A percentile compares a stretch with the other conserved stretches of the same genome.
Evolutionary conservation across 352 stramenopile species (phyloP).

Genomic region (Globisporangium ultimum): DNA sequence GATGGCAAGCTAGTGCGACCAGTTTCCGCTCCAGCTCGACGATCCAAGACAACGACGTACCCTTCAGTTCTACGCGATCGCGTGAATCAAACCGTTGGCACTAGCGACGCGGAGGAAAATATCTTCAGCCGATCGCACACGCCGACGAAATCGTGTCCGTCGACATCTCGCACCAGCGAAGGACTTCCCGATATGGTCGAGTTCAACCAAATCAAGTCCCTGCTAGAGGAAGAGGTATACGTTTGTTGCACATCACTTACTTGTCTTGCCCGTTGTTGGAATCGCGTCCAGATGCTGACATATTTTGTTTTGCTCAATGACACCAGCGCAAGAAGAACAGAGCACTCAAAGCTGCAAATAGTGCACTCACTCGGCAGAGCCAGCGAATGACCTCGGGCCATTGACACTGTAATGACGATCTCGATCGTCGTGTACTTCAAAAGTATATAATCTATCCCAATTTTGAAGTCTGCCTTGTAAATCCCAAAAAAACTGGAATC

Average conservation of each 20-base stretch:
- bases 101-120: constrained; percentile 6
- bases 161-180: neutral
- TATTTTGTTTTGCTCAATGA: neutral
- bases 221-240: constrained; percentile 34
- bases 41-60: constrained; percentile 51
- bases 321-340: constrained; percentile 43
- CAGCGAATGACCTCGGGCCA: constrained; percentile 17
- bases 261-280: neutral
- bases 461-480: constrained; percentile 6
- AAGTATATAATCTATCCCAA: constrained; percentile 3
- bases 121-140: neutral
- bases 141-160: constrained; percentile 1
- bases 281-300: no score
- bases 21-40: constrained; percentile 66
- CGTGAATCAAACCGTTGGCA: constrained; percentile 26
- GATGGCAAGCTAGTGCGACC: constrained; percentile 26
- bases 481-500: constrained; percentile 7
- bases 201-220: constrained; percentile 4
- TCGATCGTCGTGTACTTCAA: no score
- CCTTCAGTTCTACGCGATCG: constrained; percentile 47
- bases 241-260: neutral
- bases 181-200: neutral
- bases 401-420: no score
- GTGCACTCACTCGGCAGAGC: constrained; percentile 29
- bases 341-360: constrained; percentile 36